Conservation (phyloP, 345 rosid genomes). For the Pugionium dolabratum region DNA sequence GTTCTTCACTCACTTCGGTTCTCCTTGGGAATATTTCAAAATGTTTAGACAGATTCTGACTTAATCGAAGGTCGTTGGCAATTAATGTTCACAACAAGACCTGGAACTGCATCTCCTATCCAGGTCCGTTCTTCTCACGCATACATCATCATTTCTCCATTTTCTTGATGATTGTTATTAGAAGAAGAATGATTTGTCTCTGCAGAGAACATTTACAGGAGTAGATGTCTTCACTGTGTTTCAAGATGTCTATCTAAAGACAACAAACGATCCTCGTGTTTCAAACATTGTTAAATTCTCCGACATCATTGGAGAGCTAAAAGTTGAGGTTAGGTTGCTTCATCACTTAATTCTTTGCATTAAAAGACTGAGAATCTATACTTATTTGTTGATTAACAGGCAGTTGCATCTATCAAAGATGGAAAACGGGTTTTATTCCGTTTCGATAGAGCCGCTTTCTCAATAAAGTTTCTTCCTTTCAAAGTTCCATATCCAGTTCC, state of each 20-base stretch:
- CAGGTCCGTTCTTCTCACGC: conserved; percentile 54
- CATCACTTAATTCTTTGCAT: conserved; percentile 5
- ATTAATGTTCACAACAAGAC: conserved; percentile 92
- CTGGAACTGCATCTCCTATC: conserved; percentile 94
- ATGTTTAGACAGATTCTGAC: conserved; percentile 61
- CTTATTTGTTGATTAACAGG: conserved; percentile 45
- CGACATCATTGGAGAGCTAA: conserved; percentile 81
- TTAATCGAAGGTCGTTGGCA: conserved; percentile 94
- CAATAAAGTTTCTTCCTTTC: conserved; percentile 81
- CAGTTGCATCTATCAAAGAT: conserved; percentile 71
- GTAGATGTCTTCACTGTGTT: conserved; percentile 79
- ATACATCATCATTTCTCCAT: not conserved
- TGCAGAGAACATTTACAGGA: conserved; percentile 95
- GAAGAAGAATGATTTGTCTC: conserved; percentile 14
- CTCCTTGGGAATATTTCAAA: not conserved
- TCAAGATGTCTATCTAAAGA: conserved; percentile 80
- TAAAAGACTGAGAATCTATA: conserved; percentile 2
- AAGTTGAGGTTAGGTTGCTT: conserved; percentile 65
- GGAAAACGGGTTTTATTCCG: conserved; percentile 66
- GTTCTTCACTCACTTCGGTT: conserved; percentile 9
- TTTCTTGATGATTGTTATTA: conserved; percentile 4
- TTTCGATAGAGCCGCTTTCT: conserved; percentile 80
- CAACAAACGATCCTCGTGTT: conserved; percentile 81
- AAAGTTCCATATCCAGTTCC: conserved; percentile 97
- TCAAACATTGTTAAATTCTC: conserved; percentile 84